These are phyloP conservation scores for Ceratocystis destructans DNA, from an alignment of 2,329 filamentous ascomycete genomes.

Conservation along the genomic window DNA sequence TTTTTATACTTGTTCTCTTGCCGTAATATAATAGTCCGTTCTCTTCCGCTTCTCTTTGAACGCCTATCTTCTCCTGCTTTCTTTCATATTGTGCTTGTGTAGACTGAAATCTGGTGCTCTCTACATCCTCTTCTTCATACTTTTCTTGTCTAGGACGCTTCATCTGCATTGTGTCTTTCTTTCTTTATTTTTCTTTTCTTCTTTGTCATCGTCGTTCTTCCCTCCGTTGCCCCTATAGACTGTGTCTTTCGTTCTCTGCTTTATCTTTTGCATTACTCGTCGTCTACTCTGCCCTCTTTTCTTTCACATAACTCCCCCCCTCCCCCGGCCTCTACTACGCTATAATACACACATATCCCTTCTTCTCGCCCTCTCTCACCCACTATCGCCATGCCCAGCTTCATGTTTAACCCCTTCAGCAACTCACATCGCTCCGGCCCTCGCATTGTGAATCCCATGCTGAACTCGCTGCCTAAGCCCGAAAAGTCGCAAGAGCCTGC, in stretches of 20 bases:
- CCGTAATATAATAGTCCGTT: background rate
- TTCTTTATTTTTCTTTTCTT: background rate
- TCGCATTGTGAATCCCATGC: slow-evolving; percentile 16
- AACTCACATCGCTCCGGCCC: slow-evolving; percentile 16
- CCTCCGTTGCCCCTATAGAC: background rate
- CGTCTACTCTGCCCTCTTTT: background rate
- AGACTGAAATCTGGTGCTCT: background rate
- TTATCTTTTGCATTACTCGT: background rate
- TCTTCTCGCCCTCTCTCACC: background rate
- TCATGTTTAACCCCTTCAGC: slow-evolving; percentile 13
- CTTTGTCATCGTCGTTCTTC: background rate
- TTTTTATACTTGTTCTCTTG: background rate
- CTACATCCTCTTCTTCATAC: too few species aligned
- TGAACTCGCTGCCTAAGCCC: slow-evolving; percentile 7
- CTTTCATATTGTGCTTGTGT: background rate
- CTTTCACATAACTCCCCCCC: too few species aligned
- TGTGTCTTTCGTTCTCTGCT: background rate
- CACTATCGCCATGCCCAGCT: slow-evolving; percentile 9
- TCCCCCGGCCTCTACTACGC: background rate
- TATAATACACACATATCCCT: background rate
- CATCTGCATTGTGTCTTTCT: background rate
- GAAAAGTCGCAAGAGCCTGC: background rate
- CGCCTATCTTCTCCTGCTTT: background rate
- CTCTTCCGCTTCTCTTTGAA: background rate
- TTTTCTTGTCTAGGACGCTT: too few species aligned